Conservation (phyloP, 192 early-diverging fungal genomes). For the Helicostylum pulchrum region DNA sequence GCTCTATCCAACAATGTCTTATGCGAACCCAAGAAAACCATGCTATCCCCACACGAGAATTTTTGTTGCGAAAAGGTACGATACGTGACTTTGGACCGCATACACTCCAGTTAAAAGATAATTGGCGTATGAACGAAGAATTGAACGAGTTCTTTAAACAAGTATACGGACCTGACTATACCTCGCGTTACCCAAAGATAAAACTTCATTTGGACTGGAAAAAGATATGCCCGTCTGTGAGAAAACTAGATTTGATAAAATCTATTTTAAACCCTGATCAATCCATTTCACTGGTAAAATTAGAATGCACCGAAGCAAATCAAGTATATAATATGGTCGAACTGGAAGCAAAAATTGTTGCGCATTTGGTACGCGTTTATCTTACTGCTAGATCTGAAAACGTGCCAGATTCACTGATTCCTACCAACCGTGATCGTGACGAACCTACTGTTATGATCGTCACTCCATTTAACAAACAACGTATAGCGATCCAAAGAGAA, state of each 20-base stretch:
- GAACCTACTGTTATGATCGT: constrained; percentile 22
- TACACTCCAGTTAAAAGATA: constrained; percentile 50
- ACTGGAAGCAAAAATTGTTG: too few species aligned
- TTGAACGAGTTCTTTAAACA: constrained; percentile 47
- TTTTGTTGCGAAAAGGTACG: constrained; percentile 28
- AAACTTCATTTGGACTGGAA: not conserved
- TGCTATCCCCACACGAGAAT: constrained; percentile 19
- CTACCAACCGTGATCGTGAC: not conserved
- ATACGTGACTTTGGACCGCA: constrained; percentile 43
- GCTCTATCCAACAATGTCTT: constrained; percentile 50
- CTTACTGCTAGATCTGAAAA: constrained; percentile 1
- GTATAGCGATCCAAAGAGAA: constrained; percentile 30
- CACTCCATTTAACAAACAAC: constrained; percentile 49
- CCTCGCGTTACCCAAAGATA: constrained; percentile 21
- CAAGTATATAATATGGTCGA: not conserved
- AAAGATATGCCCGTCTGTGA: too few species aligned
- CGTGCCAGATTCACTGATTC: constrained; percentile 25
- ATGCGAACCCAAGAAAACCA: constrained; percentile 37
- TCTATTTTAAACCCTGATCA: too few species aligned
- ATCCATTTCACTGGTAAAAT: not conserved
- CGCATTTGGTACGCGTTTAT: not conserved
- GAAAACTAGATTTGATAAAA: too few species aligned
- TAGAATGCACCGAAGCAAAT: not conserved
- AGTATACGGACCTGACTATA: constrained; percentile 44
- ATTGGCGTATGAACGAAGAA: constrained; percentile 42